phyloP scores from a whole-genome alignment of 495 filamentous ascomycete species.

The Echria macrotheca region DNA sequence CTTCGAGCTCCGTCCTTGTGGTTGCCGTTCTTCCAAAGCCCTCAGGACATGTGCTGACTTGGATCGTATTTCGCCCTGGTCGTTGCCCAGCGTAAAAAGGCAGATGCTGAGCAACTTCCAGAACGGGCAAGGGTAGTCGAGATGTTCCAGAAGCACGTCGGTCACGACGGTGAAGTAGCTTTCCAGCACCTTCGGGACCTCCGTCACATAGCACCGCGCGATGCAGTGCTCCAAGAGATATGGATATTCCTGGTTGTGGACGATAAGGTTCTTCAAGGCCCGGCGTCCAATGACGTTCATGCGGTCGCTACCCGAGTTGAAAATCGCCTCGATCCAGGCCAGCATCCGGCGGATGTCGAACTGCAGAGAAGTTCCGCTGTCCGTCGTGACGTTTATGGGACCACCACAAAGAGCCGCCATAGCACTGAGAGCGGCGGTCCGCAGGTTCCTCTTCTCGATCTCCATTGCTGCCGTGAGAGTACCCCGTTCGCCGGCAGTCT shows the following conservation, averaged over 20 bases:
- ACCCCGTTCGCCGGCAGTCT: constrained; percentile 58
- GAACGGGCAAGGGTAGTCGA: constrained; percentile 74
- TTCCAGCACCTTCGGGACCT: constrained; percentile 74
- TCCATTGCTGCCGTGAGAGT: constrained; percentile 84
- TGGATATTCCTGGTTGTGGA: constrained; percentile 80
- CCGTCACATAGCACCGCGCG: constrained; percentile 75
- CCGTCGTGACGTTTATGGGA: constrained; percentile 80
- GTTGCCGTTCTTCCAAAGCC: constrained; percentile 75
- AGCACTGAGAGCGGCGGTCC: constrained; percentile 83
- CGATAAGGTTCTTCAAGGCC: constrained; percentile 83
- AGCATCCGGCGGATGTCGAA: constrained; percentile 92
- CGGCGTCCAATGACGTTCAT: constrained; percentile 86
- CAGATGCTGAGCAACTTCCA: constrained; percentile 86
- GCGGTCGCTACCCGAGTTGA: constrained; percentile 80
- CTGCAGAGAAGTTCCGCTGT: constrained; percentile 72
- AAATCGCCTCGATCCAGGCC: constrained; percentile 90
- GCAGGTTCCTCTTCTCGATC: constrained; percentile 88
- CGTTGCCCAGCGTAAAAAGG: constrained; percentile 84
- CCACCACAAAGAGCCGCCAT: constrained; percentile 95
- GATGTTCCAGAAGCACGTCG: constrained; percentile 73
- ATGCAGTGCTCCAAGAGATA: constrained; percentile 83
- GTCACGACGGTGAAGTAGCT: constrained; percentile 95
- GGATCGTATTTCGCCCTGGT: constrained; percentile 78
- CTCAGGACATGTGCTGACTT: constrained; percentile 83
- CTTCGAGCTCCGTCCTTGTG: constrained; percentile 66